Percentiles rank a stretch among this genome's conserved stretches.
phyloP scores from a whole-genome alignment of 768 basidiomycete species.

The Tulasnella sp. region DNA sequence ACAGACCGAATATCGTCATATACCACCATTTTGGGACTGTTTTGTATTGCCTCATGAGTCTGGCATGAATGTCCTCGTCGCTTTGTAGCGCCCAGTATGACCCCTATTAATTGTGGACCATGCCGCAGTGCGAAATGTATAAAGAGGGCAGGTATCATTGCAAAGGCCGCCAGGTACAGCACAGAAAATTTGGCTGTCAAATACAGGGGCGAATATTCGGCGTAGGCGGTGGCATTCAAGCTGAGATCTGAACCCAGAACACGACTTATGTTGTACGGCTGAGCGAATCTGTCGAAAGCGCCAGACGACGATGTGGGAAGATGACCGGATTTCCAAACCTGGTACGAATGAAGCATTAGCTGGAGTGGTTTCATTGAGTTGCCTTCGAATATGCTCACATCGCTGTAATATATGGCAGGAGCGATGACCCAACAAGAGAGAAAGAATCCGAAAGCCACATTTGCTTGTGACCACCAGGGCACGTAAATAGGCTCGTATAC shows the following conservation, averaged over 20 bases:
- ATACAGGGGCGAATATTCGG: slow-evolving; percentile 53
- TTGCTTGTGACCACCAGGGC: slow-evolving; percentile 77
- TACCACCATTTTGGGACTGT: slow-evolving; percentile 52
- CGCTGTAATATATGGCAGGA: not conserved
- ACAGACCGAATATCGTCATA: slow-evolving; percentile 45
- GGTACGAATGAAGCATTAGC: not conserved
- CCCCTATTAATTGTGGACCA: slow-evolving; percentile 45
- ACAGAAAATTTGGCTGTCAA: slow-evolving; percentile 49
- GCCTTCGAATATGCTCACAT: not conserved
- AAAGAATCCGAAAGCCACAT: not conserved
- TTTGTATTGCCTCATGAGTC: slow-evolving; percentile 52
- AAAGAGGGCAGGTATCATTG: slow-evolving; percentile 48
- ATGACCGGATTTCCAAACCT: slow-evolving; percentile 50
- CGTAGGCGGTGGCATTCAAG: slow-evolving; percentile 50
- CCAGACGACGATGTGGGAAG: slow-evolving; percentile 49
- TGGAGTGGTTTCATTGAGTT: not conserved
- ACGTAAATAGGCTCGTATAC: slow-evolving; percentile 71
- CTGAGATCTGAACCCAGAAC: slow-evolving; percentile 43
- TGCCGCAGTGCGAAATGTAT: slow-evolving; percentile 51
- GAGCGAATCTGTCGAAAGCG: slow-evolving; percentile 51
- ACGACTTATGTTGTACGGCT: slow-evolving; percentile 46
- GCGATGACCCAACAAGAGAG: not conserved
- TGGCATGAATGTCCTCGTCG: slow-evolving; percentile 54
- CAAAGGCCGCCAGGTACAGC: slow-evolving; percentile 49
- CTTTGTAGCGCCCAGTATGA: slow-evolving; percentile 42